Evolutionary conservation across 192 early-diverging fungal genomes (phyloP), one percentile per base, ranked within the genome.

Genomic region (Rhizoclosmatium sp.): DNA sequence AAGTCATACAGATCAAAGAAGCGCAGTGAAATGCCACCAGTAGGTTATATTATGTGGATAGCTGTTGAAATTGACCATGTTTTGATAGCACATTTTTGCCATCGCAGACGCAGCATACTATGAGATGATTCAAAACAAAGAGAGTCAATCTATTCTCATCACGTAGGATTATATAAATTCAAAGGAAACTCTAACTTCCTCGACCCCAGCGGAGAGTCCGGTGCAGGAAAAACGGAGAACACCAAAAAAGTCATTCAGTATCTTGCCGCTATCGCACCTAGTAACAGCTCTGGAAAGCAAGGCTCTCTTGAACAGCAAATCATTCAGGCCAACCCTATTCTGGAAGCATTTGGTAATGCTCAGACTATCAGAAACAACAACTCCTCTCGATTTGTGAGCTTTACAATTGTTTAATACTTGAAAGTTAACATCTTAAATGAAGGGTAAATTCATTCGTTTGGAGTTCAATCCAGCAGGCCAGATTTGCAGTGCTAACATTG

Each of bases 231-330:
- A 85, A 99, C 98, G 16, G 98, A 99, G 87, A 99, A 99, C 86
- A 99, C 97, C 16, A 99, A 99, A 77, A 98, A 96, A 70, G 96
- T 98, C 47, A 98, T 99, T 75, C 97, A 98, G 87, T 99, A 98
- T 85, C 88, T 99, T 59, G 95, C 97, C 0, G 89, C 95, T 2
- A 93, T 97, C 65, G 95, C 97, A 10, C 83, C 90, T 19, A 77
- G 74, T 39, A 58, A 64, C 67, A 93, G 94, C 2, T 48, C 42
- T 42, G 76, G 67, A 21, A 81, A 81, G 64, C 69, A 81, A 1
- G 89, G 91, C 58, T 84, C 83, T 60, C 90, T 98, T 10, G 97
- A 98, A 82, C 90, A 92, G 65, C 94, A 96, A 86, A 97, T 99
- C 39, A 86, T 99, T 46, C 93, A 96, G 81, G 96, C 98, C 5